Base-by-base conservation (phyloP, 768 basidiomycete species). In the Boletus huronensis region DNA sequence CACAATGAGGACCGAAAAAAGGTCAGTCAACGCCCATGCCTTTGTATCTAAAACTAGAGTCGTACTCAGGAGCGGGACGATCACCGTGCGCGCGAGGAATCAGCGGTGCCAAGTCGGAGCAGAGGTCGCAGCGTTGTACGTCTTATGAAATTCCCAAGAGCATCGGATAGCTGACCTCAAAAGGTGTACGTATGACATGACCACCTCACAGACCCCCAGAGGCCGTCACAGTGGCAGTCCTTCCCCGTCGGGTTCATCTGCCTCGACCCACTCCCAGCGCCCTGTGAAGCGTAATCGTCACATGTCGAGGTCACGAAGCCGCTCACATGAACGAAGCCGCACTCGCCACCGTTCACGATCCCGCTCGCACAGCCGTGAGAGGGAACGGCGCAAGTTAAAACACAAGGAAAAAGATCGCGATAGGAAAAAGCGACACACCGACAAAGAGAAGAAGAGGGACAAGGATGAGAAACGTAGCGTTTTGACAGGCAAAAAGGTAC, bases 401-500 rank as follows among this genome's bases (percentile, higher is more conserved):
- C 61, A 57, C 39, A 65, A 49, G 54, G 64, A 65, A 23, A 68
- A 64, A 49, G 65, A 65, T 2, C 72, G 60, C 53, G 71, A 72
- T 29, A 74, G 64, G 62, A 76, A 70, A 57, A 75, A 64, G 58
- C 73, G 74, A 17, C 71, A 72, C 58, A 71, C 65, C 48, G 66
- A 70, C 7, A 72, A 67, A 34, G 65, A 67, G 26, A 71, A 55
- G 53, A 70, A 72, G 28, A 75, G 68, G 46, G 73, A 74, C 36
- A 71, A 72, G 54, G 77, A 79, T 16, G 81, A 81, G 53, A 70
- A 76, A 42, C 72, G 82, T 21, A 85, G 83, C 58, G 71, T 82
- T 28, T 59, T 85, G 55, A 85, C 83, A 3, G 83, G 83, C 0
- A 84, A 84, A 62, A 84, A 82, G 80, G 82, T 80, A 25, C 48